Conservation (phyloP, 1,284 basidiomycete genomes). For the Mycena sp. region DNA sequence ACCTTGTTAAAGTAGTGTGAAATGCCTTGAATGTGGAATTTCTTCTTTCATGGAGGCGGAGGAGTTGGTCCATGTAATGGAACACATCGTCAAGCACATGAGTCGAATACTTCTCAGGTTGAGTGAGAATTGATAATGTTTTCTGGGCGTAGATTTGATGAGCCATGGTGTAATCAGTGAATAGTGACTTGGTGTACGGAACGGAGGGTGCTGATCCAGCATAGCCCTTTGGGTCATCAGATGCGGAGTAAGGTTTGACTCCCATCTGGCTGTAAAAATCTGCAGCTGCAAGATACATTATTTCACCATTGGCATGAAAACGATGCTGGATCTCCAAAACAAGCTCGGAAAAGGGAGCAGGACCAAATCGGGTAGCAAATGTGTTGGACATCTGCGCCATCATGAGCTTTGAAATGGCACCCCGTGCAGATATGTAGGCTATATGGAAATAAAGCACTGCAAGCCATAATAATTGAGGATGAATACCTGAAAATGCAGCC, state of each 20-base stretch:
- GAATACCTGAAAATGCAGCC: conserved; percentile 28
- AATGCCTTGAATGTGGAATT: background rate
- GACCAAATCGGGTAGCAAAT: conserved; percentile 27
- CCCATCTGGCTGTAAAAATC: background rate
- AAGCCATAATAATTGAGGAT: background rate
- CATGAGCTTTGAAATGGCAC: conserved; percentile 26
- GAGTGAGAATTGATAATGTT: no score
- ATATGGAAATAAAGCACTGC: background rate
- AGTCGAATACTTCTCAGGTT: background rate
- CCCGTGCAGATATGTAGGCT: conserved; percentile 25
- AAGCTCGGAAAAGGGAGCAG: conserved; percentile 15
- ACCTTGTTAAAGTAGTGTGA: background rate
- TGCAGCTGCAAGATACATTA: conserved; percentile 24
- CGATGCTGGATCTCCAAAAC: conserved; percentile 6
- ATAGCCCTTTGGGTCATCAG: conserved; percentile 1
- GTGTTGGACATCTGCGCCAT: conserved; percentile 19
- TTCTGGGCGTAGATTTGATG: background rate
- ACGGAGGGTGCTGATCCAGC: background rate
- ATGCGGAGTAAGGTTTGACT: conserved; percentile 9
- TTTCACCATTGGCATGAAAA: conserved; percentile 18
- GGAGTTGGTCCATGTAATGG: background rate
- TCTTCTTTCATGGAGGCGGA: background rate
- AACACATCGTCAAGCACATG: background rate
- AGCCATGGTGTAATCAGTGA: no score
- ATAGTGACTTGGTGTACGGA: no score